Evolutionary conservation across 345 rosid species (phyloP), one percentile per base, ranked within the genome.

Genomic region (Sisymbrium irio): DNA sequence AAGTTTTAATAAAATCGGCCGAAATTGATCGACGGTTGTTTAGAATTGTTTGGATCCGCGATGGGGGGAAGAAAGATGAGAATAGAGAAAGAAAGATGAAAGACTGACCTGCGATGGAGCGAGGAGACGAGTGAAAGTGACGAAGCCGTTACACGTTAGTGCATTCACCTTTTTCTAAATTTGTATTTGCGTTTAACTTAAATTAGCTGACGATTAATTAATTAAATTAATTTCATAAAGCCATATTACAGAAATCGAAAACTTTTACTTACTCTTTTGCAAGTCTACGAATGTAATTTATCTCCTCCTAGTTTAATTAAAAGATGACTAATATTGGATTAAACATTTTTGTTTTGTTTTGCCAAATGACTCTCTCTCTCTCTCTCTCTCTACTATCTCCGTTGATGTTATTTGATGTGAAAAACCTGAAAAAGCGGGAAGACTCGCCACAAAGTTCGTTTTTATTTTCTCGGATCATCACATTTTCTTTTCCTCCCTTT

Each of bases 361-460:
- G 33, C 41, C 75, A 46, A 70, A 44, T 69, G 59, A 10, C 47
- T 72, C 42, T 72, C 45, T 46, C 25, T 69, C 63, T 69, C 57
- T 4, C 28, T 19, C 7, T 69, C 63, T 69, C 57, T 4, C 28
- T 19, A 2, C 27, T 39, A 39, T 30, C 18, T 7, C 20, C 33
- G 2, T 17, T 71, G 61, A 3, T 20, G 15, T 33, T 36, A 20
- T 19, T 27, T 20, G 30, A 67, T n/a, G 54, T 22, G 67, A 22
- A 64, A 32, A 62, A 77, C 72, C 80, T 49, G 14, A 77, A 57
- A 56, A 10, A 65, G 77, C 77, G 80, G 80, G 36, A 71, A 77
- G 72, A 58, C 77, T 46, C 20, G 65, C 80, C 80, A 77, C 77
- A 77, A 71, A 77, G 72, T 65, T 77, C 57, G 72, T 77, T 77